These are phyloP conservation scores for Neurospora sp. DNA, from an alignment of 495 filamentous ascomycete species.

Conservation along the genomic window DNA sequence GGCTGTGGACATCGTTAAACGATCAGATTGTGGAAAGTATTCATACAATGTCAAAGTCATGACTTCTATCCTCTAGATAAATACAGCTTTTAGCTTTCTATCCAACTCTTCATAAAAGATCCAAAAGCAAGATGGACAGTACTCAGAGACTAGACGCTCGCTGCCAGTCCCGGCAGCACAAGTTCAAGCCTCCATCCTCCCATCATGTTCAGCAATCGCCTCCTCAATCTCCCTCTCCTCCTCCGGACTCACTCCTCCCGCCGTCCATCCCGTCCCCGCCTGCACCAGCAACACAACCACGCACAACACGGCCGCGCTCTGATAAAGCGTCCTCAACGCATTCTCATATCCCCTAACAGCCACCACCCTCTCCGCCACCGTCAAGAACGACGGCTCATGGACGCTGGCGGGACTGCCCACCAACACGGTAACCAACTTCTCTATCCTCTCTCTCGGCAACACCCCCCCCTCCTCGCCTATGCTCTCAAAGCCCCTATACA, in stretches of 20 bases:
- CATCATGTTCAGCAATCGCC: conserved; percentile 15
- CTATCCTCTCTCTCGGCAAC: conserved; percentile 27
- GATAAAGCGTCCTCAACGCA: conserved; percentile 48
- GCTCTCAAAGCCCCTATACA: conserved; percentile 45
- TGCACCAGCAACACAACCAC: conserved; percentile 47
- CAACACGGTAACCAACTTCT: conserved; percentile 50
- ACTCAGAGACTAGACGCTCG: neutral
- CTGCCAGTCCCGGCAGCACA: neutral
- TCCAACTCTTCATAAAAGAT: neutral
- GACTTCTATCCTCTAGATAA: too few species aligned
- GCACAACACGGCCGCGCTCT: conserved; percentile 44
- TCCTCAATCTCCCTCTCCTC: conserved; percentile 22
- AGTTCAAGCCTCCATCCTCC: conserved; percentile 17
- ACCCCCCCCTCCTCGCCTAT: conserved; percentile 32
- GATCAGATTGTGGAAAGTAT: too few species aligned
- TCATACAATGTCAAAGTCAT: too few species aligned
- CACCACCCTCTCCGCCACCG: conserved; percentile 43
- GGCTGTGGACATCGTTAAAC: too few species aligned
- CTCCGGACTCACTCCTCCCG: conserved; percentile 11
- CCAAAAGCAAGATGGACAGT: neutral
- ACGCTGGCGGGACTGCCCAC: conserved; percentile 61
- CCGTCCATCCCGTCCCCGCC: conserved; percentile 58
- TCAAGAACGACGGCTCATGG: conserved; percentile 29
- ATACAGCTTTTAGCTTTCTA: neutral
- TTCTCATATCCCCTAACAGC: conserved; percentile 53